A percentile compares a stretch with the other conserved stretches of the same genome.
These are phyloP conservation scores for Solanum hybrid DNA, from an alignment of 305 asterid species.

Conservation along the genomic window DNA sequence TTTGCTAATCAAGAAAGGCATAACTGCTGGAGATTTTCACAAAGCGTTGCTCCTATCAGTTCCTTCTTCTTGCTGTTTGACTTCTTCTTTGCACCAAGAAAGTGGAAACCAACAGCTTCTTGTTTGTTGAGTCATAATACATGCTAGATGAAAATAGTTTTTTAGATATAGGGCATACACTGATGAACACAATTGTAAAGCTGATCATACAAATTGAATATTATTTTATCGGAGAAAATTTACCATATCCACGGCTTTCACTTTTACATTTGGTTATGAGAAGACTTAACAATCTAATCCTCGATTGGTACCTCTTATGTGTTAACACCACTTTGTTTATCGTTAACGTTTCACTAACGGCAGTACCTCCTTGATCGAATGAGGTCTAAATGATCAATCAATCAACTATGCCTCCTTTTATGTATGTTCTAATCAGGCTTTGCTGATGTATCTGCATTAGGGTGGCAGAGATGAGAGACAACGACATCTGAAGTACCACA, in stretches of 20 bases:
- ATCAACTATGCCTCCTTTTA: neutral
- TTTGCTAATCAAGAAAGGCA: neutral
- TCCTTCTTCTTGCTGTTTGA: neutral
- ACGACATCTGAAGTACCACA: neutral
- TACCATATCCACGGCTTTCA: fast-evolving
- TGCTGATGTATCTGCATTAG: neutral
- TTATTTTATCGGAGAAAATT: too few relatives aligned
- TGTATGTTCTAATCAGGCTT: neutral
- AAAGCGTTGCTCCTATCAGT: neutral
- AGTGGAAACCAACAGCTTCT: neutral
- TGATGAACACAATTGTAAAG: neutral
- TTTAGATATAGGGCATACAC: neutral
- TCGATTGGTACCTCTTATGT: neutral
- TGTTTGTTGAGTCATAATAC: neutral
- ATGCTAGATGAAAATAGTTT: too few relatives aligned
- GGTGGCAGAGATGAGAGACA: too few relatives aligned
- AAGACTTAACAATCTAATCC: neutral
- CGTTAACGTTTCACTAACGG: neutral
- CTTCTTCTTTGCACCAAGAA: neutral
- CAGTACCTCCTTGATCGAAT: neutral
- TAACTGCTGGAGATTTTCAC: neutral
- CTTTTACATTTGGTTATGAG: too few relatives aligned
- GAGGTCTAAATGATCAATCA: neutral
- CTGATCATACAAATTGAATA: too few relatives aligned
- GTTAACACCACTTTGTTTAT: neutral